These are phyloP conservation scores for Ajuga chamaepitys DNA, from an alignment of 257 asterid species.

Conservation along the genomic window DNA sequence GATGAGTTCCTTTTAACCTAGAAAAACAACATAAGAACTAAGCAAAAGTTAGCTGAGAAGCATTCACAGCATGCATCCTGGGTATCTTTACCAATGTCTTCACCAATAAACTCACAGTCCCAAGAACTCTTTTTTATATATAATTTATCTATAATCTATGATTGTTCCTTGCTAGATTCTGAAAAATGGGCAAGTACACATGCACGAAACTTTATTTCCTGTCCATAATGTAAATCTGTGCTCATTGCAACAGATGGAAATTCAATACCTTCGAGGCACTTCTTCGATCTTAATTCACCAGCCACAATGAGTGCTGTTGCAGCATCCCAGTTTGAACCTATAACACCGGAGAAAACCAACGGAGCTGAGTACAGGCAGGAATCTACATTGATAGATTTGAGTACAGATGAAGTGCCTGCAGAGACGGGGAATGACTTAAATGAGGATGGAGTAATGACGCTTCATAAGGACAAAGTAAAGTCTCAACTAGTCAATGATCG, in stretches of 20 bases:
- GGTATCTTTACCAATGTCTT: neutral
- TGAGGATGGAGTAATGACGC: conserved; percentile 25
- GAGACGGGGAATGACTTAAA: conserved; percentile 11
- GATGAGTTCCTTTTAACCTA: too few species aligned
- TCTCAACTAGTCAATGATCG: too few species aligned
- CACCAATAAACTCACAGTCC: neutral
- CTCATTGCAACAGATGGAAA: conserved; percentile 41
- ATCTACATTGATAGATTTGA: conserved; percentile 8
- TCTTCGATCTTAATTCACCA: conserved; percentile 44
- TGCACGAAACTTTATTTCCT: conserved; percentile 2
- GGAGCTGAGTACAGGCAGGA: conserved; percentile 24
- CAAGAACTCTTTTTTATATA: too few species aligned
- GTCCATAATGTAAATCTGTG: conserved; percentile 18
- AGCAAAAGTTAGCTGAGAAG: neutral
- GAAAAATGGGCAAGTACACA: neutral
- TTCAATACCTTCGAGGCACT: conserved; percentile 25
- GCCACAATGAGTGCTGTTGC: conserved; percentile 27
- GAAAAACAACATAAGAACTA: too few species aligned
- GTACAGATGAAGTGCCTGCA: conserved; percentile 17
- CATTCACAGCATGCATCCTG: neutral
- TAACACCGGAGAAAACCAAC: conserved; percentile 52
- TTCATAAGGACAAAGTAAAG: conserved; percentile 15
- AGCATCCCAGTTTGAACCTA: conserved; percentile 40
- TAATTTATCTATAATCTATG: neutral
- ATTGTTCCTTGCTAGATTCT: neutral